These are phyloP conservation scores for Codiaeum variegatum DNA, from an alignment of 441 rosid species.

Conservation along the genomic window DNA sequence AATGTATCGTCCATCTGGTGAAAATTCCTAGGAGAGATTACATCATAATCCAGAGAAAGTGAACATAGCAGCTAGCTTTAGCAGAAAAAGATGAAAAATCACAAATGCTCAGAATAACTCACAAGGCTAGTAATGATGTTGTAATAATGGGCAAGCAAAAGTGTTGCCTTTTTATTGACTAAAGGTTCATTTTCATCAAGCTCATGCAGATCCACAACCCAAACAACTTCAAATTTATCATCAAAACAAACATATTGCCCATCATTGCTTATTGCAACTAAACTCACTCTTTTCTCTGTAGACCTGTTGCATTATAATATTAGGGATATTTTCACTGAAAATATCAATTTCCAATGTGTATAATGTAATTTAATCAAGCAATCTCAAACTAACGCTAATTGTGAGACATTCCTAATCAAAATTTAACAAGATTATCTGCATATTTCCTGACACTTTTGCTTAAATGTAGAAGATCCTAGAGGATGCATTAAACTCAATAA, in stretches of 20 bases:
- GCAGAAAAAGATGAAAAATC: background rate
- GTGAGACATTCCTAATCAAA: too few relatives aligned
- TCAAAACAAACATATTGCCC: constrained; percentile 70
- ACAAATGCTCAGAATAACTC: constrained; percentile 10
- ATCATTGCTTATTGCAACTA: constrained; percentile 67
- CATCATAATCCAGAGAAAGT: background rate
- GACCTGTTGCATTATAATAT: constrained; percentile 36
- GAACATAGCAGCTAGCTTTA: background rate
- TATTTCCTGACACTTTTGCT: too few relatives aligned
- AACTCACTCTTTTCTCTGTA: constrained; percentile 87
- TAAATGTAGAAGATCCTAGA: too few relatives aligned
- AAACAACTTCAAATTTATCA: constrained; percentile 92
- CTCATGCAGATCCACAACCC: constrained; percentile 64
- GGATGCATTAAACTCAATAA: too few relatives aligned
- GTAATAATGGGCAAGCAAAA: constrained; percentile 84
- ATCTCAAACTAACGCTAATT: too few relatives aligned
- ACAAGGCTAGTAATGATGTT: constrained; percentile 93
- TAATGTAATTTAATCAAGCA: background rate
- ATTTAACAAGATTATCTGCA: too few relatives aligned
- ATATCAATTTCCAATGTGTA: background rate
- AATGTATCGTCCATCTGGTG: constrained; percentile 70
- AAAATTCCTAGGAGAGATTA: constrained; percentile 64
- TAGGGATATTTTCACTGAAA: background rate
- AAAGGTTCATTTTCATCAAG: constrained; percentile 33
- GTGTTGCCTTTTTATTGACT: constrained; percentile 53